Evolutionary conservation across 805 yeast genomes (phyloP), one percentile per base, ranked within the genome.

Genomic region (Kazachstania taianensis): DNA sequence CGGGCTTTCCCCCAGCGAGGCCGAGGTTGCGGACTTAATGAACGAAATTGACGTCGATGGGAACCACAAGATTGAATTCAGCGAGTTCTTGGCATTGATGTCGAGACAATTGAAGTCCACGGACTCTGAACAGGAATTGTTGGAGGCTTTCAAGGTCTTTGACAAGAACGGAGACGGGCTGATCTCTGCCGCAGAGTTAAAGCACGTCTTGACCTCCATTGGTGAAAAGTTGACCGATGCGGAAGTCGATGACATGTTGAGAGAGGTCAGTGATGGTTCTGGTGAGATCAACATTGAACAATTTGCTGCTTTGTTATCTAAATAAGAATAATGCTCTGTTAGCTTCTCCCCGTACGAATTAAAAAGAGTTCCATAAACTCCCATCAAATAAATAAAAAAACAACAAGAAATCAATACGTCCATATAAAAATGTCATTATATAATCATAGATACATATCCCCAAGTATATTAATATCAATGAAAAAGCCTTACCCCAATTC

Each of bases 221-320:
- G 98, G 98, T 55, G 98, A 92, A 65, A 86, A 84, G 61, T 73
- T 92, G 52, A 78, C 94, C 14, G 98, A 92, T 51, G 94, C 89
- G 37, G 98, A 92, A 63, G 97, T 94, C 36, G 94, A 85, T 53
- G 94, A 86, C 63, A 92, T 92, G 96, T 75, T 92, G 56, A 78
- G 81, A 56, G 98, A 92, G 61, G 96, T 96, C 38, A 78, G 89
- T 44, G 85, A 84, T 62, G 89, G 94, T 45, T 95, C 94, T 49
- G 98, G 98, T 41, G 95, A 85, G 65, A 92, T 92, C 55, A 94
- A 92, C 60, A 92, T 92, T 62, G 84, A 83, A 57, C 98, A 92
- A 67, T 92, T 92, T 60, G 89, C 96, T 44, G 87, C 85, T 56
- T 74, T 89, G 47, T 73, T 89, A 61, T 81, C 87, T 41, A 81